Evolutionary conservation across 371 early-diverging fungal genomes (phyloP), one percentile per base, ranked within the genome.

Genomic region (Mucor saturninus): DNA sequence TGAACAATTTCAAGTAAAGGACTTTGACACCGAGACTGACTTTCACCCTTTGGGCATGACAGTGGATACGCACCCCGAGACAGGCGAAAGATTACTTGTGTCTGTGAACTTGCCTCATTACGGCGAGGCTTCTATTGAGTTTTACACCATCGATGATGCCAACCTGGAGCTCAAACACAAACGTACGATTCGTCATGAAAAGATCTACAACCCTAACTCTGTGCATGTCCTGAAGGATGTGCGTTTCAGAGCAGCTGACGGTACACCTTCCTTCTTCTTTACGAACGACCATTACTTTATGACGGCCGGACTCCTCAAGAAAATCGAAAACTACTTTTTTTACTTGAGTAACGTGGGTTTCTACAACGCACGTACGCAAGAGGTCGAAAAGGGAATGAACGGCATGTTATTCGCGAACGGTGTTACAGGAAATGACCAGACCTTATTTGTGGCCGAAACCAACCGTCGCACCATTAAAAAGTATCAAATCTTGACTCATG

Each of bases 191-290:
- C 58, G 51, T 9, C 64, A 72, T 43, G 59, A 68, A 13, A 15
- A 59, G 2, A 59, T 80, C 8, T 62, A 68, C 55, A 40, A 64
- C 0, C 81, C 77, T 15, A 80, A 80, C 42, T 65, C 71, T 15
- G 35, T 80, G 14, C 71, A 74, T n/a, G 11, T 72, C 2, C 15
- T 74, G 2, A 46, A 65, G 1, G 67, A 76, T 15, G 56, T 42
- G 3, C 59, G 53, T 14, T 70, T 65, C 37, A 57, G 67, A 42
- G 55, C 64, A 14, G 50, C 58, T 7, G 80, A 80, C 54, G 80
- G 77, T 10, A 62, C 57, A 1, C 80, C 80, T 26, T 80, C 81
- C 3, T 80, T 80, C 67, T 77, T 77, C 43, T 73, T 74, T 13
- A 65, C 71, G 4, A 71, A 75, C 21, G 74, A 73, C 14, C 77